phyloP scores from a whole-genome alignment of 441 rosid species.

The Erysimum pusillum region DNA sequence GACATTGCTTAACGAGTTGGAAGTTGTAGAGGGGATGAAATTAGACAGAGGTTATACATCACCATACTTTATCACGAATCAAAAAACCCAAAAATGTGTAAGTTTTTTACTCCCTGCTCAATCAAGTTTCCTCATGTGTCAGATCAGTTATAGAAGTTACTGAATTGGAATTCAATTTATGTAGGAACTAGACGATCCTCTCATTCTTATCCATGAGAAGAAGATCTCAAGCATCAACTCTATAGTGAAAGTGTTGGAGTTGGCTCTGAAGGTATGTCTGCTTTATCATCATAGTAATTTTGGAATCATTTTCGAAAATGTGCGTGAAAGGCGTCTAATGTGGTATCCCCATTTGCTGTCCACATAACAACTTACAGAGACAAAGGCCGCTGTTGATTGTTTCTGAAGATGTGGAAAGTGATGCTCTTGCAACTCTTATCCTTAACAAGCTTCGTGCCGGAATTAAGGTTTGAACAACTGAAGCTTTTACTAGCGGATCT shows the following conservation, averaged over 20 bases:
- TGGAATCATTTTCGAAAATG: not conserved
- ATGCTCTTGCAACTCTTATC: constrained; percentile 78
- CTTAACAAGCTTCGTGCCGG: constrained; percentile 93
- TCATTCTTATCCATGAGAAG: constrained; percentile 85
- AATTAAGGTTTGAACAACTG: constrained; percentile 62
- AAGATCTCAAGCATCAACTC: constrained; percentile 74
- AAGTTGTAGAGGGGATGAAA: constrained; percentile 90
- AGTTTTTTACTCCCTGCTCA: constrained; percentile 30
- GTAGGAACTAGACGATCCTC: constrained; percentile 89
- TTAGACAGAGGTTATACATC: constrained; percentile 87
- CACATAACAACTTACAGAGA: constrained; percentile 49
- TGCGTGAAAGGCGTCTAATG: constrained; percentile 5
- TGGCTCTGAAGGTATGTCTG: constrained; percentile 69
- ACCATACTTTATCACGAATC: constrained; percentile 81
- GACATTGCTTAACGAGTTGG: constrained; percentile 75
- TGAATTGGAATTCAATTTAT: not conserved
- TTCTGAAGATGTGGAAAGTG: constrained; percentile 88
- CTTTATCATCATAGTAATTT: not conserved
- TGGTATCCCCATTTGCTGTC: not conserved
- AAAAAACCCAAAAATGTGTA: constrained; percentile 88
- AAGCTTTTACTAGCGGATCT: not conserved
- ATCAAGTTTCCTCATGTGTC: not conserved
- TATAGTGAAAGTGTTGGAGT: constrained; percentile 75
- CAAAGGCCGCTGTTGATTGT: constrained; percentile 82
- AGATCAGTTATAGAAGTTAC: not conserved